A percentile compares a stretch with the other conserved stretches of the same genome.
These are phyloP conservation scores for Pythium biforme DNA, from an alignment of 352 stramenopile species.

Conservation along the genomic window DNA sequence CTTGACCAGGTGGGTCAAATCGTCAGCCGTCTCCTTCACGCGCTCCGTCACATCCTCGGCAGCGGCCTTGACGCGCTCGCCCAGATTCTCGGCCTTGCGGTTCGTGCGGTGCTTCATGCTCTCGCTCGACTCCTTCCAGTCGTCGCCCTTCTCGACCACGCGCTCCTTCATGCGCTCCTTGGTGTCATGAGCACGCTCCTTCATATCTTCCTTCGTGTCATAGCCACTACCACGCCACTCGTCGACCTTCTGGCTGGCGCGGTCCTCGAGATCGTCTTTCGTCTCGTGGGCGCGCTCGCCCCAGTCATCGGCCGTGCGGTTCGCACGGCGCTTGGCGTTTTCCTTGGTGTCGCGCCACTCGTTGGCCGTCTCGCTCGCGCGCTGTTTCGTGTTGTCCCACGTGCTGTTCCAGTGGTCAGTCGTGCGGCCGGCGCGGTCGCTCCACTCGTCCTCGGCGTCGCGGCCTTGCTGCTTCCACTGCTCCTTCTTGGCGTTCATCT, in stretches of 20 bases:
- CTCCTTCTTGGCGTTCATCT: constrained; percentile 35
- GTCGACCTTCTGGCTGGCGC: constrained; percentile 29
- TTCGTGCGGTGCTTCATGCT: constrained; percentile 27
- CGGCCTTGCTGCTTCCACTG: constrained; percentile 31
- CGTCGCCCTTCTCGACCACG: constrained; percentile 31
- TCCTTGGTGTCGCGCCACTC: constrained; percentile 37
- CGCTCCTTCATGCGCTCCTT: constrained; percentile 37
- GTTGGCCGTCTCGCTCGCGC: constrained; percentile 24
- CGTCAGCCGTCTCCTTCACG: constrained; percentile 36
- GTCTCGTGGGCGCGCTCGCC: constrained; percentile 34
- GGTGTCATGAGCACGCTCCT: constrained; percentile 26
- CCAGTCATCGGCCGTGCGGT: constrained; percentile 24
- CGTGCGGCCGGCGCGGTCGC: constrained; percentile 8
- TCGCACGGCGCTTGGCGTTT: constrained; percentile 33
- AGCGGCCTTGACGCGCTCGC: constrained; percentile 26
- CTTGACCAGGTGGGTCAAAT: constrained; percentile 28
- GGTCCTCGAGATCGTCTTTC: constrained; percentile 34
- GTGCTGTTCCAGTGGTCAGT: constrained; percentile 14
- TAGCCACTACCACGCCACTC: constrained; percentile 30
- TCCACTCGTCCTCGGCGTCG: constrained; percentile 31
- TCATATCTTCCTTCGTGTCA: constrained; percentile 35
- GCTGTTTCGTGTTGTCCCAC: constrained; percentile 18
- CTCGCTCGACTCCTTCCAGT: constrained; percentile 26
- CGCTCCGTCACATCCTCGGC: constrained; percentile 28
- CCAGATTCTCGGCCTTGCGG: constrained; percentile 25